A percentile compares a stretch with the other conserved stretches of the same genome.
phyloP scores from a whole-genome alignment of 768 basidiomycete species.

The Podaxis rugospora region DNA sequence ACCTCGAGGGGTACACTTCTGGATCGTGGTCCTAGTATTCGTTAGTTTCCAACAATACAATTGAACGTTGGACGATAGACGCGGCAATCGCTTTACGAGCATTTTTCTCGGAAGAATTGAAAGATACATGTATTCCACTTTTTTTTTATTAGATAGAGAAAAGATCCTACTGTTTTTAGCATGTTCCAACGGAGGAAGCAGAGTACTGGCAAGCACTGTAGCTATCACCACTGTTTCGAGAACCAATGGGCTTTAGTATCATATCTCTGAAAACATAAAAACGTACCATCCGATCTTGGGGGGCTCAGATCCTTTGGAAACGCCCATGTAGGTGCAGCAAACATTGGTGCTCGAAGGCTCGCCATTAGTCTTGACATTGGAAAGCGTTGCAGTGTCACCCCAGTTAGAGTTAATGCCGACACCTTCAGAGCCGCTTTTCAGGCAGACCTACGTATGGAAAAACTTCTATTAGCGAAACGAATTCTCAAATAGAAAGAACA shows the following conservation, averaged over 20 bases:
- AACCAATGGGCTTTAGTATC: neutral
- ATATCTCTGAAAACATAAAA: neutral
- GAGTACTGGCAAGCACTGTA: constrained; percentile 21
- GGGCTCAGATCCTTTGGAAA: constrained; percentile 21
- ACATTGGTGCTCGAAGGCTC: constrained; percentile 21
- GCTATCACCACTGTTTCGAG: constrained; percentile 16
- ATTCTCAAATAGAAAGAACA: neutral
- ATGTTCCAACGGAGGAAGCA: constrained; percentile 20
- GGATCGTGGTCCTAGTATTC: no score
- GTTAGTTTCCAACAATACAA: no score
- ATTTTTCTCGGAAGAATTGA: no score
- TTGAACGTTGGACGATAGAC: no score
- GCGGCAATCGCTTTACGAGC: no score
- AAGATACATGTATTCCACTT: no score
- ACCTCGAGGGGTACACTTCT: no score
- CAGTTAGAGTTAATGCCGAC: constrained; percentile 26
- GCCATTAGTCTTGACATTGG: constrained; percentile 21
- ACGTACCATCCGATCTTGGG: constrained; percentile 25
- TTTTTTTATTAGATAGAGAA: neutral
- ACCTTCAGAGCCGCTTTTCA: constrained; percentile 19
- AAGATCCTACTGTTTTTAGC: constrained; percentile 9
- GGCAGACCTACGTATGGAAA: constrained; percentile 15
- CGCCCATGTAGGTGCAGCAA: constrained; percentile 24
- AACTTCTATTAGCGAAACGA: neutral
- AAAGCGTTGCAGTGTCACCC: constrained; percentile 23